These are phyloP conservation scores for Kuraishia piskuri DNA, from an alignment of 805 yeast species.

Conservation along the genomic window DNA sequence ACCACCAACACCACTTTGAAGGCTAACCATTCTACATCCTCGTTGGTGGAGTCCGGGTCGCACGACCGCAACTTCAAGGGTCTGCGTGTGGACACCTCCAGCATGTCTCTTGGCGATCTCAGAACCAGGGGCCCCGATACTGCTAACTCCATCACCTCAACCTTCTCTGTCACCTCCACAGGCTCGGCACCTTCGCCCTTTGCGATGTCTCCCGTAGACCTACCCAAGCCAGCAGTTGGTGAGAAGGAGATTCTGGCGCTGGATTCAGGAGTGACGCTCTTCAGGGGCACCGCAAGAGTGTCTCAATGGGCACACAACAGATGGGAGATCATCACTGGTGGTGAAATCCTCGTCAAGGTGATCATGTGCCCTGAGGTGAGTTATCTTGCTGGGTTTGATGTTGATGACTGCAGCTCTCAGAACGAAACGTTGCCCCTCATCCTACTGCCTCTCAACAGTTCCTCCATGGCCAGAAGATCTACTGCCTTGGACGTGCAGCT, in stretches of 20 bases:
- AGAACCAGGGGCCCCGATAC: not conserved
- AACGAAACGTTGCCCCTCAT: slow-evolving; percentile 6
- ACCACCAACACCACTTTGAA: slow-evolving; percentile 1
- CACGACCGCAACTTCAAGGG: not conserved
- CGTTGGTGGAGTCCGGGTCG: not conserved
- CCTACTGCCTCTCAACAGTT: slow-evolving; percentile 9
- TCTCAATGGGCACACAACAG: slow-evolving; percentile 16
- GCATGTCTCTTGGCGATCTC: not conserved
- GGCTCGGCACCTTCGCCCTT: slow-evolving; percentile 7
- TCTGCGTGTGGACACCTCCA: not conserved
- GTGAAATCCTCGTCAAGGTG: slow-evolving; percentile 2
- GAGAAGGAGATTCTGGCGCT: not conserved
- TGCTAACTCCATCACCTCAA: not conserved
- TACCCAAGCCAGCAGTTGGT: slow-evolving; percentile 2
- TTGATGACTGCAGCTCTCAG: not conserved
- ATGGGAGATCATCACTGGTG: slow-evolving; percentile 19
- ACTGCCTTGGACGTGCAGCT: slow-evolving; percentile 14
- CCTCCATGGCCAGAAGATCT: slow-evolving; percentile 11
- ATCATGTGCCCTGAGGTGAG: slow-evolving; percentile 3
- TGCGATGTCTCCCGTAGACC: slow-evolving; percentile 3
- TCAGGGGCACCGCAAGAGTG: slow-evolving; percentile 14
- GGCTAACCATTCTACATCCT: not conserved
- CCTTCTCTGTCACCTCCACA: not conserved
- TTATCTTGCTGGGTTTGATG: slow-evolving; percentile 3
- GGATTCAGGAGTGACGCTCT: slow-evolving; percentile 5